Evolutionary conservation across 2,329 filamentous ascomycete genomes (phyloP).

Genomic region (Raffaelea deltoideospora): DNA sequence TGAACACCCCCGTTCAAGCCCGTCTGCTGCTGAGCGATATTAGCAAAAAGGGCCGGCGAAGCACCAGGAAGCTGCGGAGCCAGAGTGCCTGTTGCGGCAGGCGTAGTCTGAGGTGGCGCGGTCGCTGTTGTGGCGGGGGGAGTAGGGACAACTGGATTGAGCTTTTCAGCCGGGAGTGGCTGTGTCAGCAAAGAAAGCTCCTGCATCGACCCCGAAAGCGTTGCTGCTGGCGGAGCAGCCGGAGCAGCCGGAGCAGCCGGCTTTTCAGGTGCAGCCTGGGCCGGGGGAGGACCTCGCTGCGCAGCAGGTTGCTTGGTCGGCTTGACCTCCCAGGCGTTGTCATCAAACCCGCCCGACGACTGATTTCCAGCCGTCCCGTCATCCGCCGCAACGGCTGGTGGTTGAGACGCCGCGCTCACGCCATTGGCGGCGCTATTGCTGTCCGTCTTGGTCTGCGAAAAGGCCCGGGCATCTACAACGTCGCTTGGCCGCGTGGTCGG

Average conservation of each 20-base stretch:
- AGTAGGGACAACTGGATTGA: conserved; percentile 9
- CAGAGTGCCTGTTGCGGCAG: conserved; percentile 12
- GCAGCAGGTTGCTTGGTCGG: conserved; percentile 44
- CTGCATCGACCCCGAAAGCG: conserved; percentile 52
- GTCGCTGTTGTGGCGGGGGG: conserved; percentile 16
- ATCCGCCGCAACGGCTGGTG: conserved; percentile 6
- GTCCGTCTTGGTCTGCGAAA: conserved; percentile 49
- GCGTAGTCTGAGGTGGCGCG: conserved; percentile 18
- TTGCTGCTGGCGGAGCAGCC: conserved; percentile 21
- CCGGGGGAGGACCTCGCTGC: conserved; percentile 19
- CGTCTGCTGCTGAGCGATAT: conserved; percentile 30
- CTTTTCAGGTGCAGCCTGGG: conserved; percentile 21
- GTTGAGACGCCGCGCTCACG: conserved; percentile 19
- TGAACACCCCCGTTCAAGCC: conserved; percentile 26
- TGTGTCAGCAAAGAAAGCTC: conserved; percentile 38
- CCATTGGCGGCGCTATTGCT: conserved; percentile 21
- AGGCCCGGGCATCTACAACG: conserved; percentile 73
- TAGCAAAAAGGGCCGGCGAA: conserved; percentile 42
- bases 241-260: conserved; percentile 22
- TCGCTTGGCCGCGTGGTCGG: conserved; percentile 78
- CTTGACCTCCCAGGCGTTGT: conserved; percentile 95
- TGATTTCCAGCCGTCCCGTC: conserved; percentile 10
- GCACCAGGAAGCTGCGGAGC: conserved; percentile 34
- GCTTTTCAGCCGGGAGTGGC: conserved; percentile 36
- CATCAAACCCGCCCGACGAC: conserved; percentile 58